Evolutionary conservation across 2,329 filamentous ascomycete species (phyloP), one percentile per base, ranked within the genome.

Genomic region (Diaporthe caulivora): DNA sequence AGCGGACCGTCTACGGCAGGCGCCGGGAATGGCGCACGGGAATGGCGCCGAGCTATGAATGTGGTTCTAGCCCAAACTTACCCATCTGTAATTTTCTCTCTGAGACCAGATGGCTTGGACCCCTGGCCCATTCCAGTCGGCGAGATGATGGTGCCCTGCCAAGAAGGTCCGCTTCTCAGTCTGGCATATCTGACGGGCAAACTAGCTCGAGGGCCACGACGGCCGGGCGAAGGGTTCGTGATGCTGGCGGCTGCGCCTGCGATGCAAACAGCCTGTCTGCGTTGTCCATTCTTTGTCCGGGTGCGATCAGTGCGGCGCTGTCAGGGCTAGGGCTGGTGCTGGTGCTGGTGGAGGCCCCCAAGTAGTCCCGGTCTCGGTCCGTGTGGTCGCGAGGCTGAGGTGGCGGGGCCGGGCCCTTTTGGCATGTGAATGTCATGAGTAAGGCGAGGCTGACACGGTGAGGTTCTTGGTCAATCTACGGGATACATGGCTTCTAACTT

Each of bases 121-220:
- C 26, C 60, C 42, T 34, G 60, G 29, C 26, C 29, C 60, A 65
- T 65, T 65, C 60, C 60, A 51, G 60, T 51, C 44, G 44, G 44
- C 26, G 44, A 51, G 60, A 37, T 15, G 60, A 37, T 24, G 29
- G 44, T 47, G 21, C 37, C 44, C 42, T 47, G 60, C 42, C 42
- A 65, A 65, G 60, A 65, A 7, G 11, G 8, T 37, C 31, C 29
- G 44, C 44, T 18, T 17, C 21, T 44, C 57, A 29, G n/a, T 21
- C 57, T 62, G 57, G 58, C 44, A 65, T 65, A 21, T 51, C 21
- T 51, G 60, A 65, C 31, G 44, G 4, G 60, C 15, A 21, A 29
- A 31, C 60, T 65, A 51, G 44, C 60, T 26, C 21, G 29, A 8
- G 37, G 57, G 37, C 29, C 57, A 24, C 24, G 0, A n/a, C 13